Conservation (phyloP, 495 filamentous ascomycete genomes). For the Umbilicaria muhlenbergii region DNA sequence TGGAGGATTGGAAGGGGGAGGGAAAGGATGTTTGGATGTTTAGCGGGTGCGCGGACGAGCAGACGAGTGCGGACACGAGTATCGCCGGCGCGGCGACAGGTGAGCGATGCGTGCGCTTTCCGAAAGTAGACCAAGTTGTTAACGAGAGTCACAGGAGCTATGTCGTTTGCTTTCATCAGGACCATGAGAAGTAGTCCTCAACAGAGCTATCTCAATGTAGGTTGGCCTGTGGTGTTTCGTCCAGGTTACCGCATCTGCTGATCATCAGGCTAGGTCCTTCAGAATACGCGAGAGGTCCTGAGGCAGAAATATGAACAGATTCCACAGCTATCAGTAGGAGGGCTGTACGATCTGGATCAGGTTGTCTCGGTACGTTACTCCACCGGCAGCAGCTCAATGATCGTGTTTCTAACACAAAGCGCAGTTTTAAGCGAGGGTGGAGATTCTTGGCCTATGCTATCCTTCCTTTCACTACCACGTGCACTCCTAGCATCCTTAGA, state of each 20-base stretch:
- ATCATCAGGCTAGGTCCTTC: conserved; percentile 21
- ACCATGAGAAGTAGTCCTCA: conserved; percentile 31
- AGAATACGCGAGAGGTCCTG: conserved; percentile 30
- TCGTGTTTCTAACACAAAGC: too few relatives aligned
- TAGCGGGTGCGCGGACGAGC: conserved; percentile 41
- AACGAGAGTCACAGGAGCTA: conserved; percentile 25
- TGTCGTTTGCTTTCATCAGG: conserved; percentile 43
- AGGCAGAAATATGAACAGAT: conserved; percentile 35
- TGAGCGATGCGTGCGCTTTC: not conserved
- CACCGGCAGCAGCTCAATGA: too few relatives aligned
- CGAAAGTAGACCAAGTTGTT: too few relatives aligned
- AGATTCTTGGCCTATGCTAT: too few relatives aligned
- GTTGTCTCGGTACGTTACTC: conserved; percentile 14
- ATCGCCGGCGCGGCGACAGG: conserved; percentile 32
- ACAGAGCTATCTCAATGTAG: conserved; percentile 36
- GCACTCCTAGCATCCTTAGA: too few relatives aligned
- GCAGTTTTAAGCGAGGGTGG: too few relatives aligned
- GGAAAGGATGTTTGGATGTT: conserved; percentile 45
- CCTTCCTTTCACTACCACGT: too few relatives aligned
- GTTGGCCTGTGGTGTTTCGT: not conserved
- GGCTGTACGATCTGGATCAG: conserved; percentile 28
- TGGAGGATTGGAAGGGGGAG: conserved; percentile 33
- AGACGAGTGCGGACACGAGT: conserved; percentile 42
- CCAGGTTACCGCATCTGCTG: not conserved
- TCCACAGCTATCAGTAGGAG: conserved; percentile 34